These are phyloP conservation scores for Colletotrichum sansevieriae DNA, from an alignment of 2,329 filamentous ascomycete genomes.

Conservation along the genomic window DNA sequence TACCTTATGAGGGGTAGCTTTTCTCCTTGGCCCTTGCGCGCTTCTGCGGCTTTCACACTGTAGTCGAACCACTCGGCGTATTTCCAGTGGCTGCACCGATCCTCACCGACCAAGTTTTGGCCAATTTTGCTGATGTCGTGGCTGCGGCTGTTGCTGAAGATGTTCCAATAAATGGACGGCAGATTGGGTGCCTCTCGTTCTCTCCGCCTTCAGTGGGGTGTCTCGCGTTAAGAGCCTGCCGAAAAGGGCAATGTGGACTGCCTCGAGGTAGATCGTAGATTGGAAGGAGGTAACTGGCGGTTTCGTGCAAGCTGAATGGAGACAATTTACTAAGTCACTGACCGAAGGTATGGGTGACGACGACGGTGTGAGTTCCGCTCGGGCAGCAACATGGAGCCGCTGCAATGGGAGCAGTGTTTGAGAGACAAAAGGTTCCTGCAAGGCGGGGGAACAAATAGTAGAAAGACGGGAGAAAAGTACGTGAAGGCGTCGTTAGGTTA, in stretches of 20 bases:
- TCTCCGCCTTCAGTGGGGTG: slow-evolving; percentile 15
- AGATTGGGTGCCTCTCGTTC: not conserved
- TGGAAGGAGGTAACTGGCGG: not conserved
- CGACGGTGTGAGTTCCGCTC: slow-evolving; percentile 9
- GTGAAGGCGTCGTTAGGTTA: slow-evolving; percentile 2
- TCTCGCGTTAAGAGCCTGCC: slow-evolving; percentile 14
- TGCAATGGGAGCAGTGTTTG: not conserved
- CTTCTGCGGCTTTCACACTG: slow-evolving; percentile 10
- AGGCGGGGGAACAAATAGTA: not conserved
- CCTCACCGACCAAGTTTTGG: slow-evolving; percentile 14
- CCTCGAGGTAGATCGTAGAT: slow-evolving; percentile 6
- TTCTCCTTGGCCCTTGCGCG: not conserved
- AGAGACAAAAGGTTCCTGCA: not conserved
- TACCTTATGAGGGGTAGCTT: not conserved
- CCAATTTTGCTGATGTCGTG: not conserved
- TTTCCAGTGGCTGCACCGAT: slow-evolving; percentile 26
- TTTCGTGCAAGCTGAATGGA: slow-evolving; percentile 5
- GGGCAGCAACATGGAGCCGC: slow-evolving; percentile 30
- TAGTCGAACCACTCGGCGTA: slow-evolving; percentile 32
- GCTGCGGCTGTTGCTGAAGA: slow-evolving; percentile 6
- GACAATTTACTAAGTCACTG: slow-evolving; percentile 22
- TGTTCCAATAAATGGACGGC: slow-evolving; percentile 13
- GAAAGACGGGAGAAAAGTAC: not conserved
- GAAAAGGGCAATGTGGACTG: slow-evolving; percentile 10
- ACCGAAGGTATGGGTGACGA: slow-evolving; percentile 23